phyloP scores from a whole-genome alignment of 208 protist species.

The Strigomonas culicis region DNA sequence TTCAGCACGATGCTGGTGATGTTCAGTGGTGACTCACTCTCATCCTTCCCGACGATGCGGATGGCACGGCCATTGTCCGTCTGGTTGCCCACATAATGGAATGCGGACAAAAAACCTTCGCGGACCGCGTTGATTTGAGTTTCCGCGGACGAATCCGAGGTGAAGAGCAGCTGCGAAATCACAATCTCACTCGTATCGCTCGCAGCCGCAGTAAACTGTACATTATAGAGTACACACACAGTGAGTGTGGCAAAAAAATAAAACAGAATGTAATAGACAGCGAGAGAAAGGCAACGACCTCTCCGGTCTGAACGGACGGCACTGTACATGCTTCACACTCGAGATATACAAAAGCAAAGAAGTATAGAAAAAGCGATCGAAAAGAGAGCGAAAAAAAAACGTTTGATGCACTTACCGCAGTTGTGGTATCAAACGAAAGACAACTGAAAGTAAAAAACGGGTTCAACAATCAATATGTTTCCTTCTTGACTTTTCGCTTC shows the following conservation, averaged over 20 bases:
- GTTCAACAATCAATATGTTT: too few relatives aligned
- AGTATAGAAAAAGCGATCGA: background rate
- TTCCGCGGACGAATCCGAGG: background rate
- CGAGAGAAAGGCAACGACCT: too few relatives aligned
- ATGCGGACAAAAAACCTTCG: slow-evolving; percentile 18
- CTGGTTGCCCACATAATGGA: slow-evolving; percentile 17
- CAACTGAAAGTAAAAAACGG: slow-evolving; percentile 1
- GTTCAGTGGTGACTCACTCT: slow-evolving; percentile 3
- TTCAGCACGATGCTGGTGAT: background rate
- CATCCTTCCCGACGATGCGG: slow-evolving; percentile 11
- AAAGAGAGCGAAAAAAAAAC: background rate
- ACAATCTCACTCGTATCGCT: slow-evolving; percentile 12
- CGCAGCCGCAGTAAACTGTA: background rate
- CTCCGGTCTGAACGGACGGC: background rate
- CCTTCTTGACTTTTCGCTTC: too few relatives aligned
- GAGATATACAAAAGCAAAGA: background rate
- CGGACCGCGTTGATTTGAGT: slow-evolving; percentile 16
- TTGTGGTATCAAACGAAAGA: background rate
- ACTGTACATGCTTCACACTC: background rate
- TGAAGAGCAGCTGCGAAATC: slow-evolving; percentile 22
- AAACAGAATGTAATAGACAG: background rate
- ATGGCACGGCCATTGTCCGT: slow-evolving; percentile 15
- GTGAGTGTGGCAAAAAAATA: background rate
- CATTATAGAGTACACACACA: background rate
- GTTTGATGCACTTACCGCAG: background rate